phyloP scores from a whole-genome alignment of 2,329 filamentous ascomycete species.

The Berkeleyomyces basicola region DNA sequence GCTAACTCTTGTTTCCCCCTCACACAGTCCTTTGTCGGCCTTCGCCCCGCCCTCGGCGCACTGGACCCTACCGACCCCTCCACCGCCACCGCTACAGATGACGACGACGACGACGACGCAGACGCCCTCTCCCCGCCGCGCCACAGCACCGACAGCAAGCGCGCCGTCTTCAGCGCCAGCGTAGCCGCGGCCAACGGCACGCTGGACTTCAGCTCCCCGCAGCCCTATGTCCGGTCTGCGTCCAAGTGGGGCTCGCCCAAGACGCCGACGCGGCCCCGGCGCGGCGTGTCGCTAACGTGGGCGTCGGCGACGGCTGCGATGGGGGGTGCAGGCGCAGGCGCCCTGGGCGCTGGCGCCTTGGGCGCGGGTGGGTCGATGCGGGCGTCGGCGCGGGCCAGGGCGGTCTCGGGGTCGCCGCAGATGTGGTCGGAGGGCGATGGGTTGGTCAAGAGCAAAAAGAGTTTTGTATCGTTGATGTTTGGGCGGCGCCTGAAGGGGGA shows the following conservation, averaged over 20 bases:
- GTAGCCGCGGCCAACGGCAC: not conserved
- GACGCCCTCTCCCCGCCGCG: not conserved
- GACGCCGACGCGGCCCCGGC: not conserved
- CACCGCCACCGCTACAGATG: too few species aligned
- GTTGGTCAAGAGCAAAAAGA: slow-evolving; percentile 26
- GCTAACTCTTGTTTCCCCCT: too few species aligned
- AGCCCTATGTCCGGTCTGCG: not conserved
- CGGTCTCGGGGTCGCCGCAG: not conserved
- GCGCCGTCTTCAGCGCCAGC: not conserved
- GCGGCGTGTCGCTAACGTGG: not conserved
- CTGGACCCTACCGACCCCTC: too few species aligned
- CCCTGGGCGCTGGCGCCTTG: too few species aligned
- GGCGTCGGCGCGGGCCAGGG: not conserved
- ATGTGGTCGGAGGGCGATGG: not conserved
- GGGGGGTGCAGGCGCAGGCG: too few species aligned
- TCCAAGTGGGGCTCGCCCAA: not conserved
- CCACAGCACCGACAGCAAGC: not conserved
- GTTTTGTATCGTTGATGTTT: slow-evolving; percentile 31
- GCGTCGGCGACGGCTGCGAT: not conserved
- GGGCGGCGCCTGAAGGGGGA: slow-evolving; percentile 1
- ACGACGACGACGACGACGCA: not conserved
- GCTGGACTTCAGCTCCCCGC: not conserved
- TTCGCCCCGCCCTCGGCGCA: not conserved
- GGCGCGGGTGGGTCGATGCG: too few species aligned
- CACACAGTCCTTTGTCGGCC: not conserved